Conservation (phyloP, 2,329 filamentous ascomycete genomes). For the Fusarium mundagurra region DNA sequence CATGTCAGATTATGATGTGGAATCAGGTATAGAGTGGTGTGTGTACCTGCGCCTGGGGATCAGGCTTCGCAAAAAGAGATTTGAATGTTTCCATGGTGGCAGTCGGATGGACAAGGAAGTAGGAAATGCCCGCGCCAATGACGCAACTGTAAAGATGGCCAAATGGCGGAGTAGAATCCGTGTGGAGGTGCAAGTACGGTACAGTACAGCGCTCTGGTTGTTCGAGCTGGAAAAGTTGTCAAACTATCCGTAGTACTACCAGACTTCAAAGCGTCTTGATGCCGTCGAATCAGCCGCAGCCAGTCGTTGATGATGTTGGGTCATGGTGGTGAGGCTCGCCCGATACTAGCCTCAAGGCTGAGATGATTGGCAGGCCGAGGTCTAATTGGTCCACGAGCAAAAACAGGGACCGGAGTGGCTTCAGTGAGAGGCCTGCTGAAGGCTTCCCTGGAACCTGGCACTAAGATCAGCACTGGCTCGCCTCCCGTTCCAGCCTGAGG, state of each 20-base stretch:
- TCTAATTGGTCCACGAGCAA: conserved; percentile 21
- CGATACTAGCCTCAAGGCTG: conserved; percentile 36
- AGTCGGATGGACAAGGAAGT: conserved; percentile 5
- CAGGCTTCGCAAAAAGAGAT: conserved; percentile 88
- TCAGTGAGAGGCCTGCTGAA: conserved; percentile 19
- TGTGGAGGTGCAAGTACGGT: neutral
- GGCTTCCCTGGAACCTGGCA: conserved; percentile 5
- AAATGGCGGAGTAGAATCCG: conserved; percentile 15
- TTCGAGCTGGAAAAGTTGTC: neutral
- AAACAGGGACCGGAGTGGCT: neutral
- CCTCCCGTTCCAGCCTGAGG: neutral
- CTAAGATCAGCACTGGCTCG: neutral
- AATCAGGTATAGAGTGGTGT: neutral
- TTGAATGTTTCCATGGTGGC: conserved; percentile 84
- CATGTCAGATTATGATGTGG: neutral
- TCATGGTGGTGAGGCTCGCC: conserved; percentile 42
- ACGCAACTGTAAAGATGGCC: conserved; percentile 37
- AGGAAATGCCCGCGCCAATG: conserved; percentile 33
- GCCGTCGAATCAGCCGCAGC: conserved; percentile 22
- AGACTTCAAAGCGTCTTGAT: conserved; percentile 3
- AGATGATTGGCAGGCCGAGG: conserved; percentile 9
- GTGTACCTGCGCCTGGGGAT: conserved; percentile 89
- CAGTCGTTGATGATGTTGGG: conserved; percentile 35
- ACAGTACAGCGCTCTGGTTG: neutral
- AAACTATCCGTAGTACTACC: neutral